Base-by-base conservation (phyloP, 2,329 filamentous ascomycete genomes). In the Cercospora janseana region DNA sequence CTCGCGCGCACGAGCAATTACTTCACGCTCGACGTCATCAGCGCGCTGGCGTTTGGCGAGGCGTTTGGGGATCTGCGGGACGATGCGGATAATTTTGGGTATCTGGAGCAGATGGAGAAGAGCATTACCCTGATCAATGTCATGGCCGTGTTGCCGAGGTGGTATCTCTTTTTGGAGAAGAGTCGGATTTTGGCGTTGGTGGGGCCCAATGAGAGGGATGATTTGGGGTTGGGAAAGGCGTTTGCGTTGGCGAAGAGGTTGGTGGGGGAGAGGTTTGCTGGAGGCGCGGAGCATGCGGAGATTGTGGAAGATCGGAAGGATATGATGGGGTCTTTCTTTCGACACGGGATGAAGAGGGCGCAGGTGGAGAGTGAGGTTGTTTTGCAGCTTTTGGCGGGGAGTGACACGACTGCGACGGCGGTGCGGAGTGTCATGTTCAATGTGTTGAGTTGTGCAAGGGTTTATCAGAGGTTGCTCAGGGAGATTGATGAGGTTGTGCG, bases 351-450 rank as follows among this genome's bases (percentile, higher is more conserved):
- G 18, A 43, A 38, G n/a, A 20, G 42, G 18, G n/a, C 16, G 8
- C 46, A 53, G 20, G 31, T 50, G 10, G 54, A 52, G 31, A 52
- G 43, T 34, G 50, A 56, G 28, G 43, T 42, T 6, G 46, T 53
- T 4, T 28, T 56, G 13, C 51, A 54, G 23, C 43, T 54, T 26
- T 20, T 54, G 12, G 77, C 76, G 0, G 76, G 75, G 10, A 72
- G 74, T 6, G 76, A 78, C 49, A 78, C 76, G 9, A 78, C 75
- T 0, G 74, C 74, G 3, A 77, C 75, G 2, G 68, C 72, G 3
- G 72, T 78, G 20, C 34, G 56, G 7, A 55, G 47, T 16, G 34
- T 56, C 10, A 40, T 57, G n/a, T 35, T 52, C 8, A 43, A 58
- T 26, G 44, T 61, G 3, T 28, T 58, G 23, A 51, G 55, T n/a